Base-by-base conservation (phyloP, 2,329 filamentous ascomycete genomes). In the Aspergillus flavus region DNA sequence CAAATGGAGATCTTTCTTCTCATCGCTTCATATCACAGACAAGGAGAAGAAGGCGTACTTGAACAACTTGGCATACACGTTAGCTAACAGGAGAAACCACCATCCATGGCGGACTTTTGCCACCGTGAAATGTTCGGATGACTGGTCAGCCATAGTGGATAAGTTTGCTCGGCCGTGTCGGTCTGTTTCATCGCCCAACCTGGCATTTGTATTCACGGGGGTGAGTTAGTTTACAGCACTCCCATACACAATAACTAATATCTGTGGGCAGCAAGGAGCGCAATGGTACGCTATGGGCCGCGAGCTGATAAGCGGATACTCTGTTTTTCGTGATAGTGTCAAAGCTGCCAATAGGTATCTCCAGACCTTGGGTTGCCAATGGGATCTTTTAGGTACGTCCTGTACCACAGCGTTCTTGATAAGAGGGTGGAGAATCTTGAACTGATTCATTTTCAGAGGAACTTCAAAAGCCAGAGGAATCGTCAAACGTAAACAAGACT, bases 131-230 rank as follows among this genome's bases (percentile, higher is more conserved):
- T n/a, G 26, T 4, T 43, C 34, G 12, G 41, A 58, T 28, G 56
- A 58, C 28, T 58, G 56, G 56, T 21, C 36, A n/a, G 12, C 7
- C 9, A 21, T 58, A 14, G 41, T 23, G 28, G 56, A 58, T 16
- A 46, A 45, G 2, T 21, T 58, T 16, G 56, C 39, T 41, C 56
- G 36, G 2, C 36, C 56, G 32, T 46, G 6, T 43, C 56, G 34
- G 21, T 41, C 56, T 4, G 7, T 21, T 14, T 30, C 56, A 46
- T 23, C 56, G 16, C 58, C 58, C 12, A 43, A 26, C 11, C n/a
- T 61, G 21, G 59, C n/a, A 6, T 64, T 71, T 52, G 59, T 68
- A 4, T 72, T 72, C 53, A 72, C 69, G 4, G 71, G 69, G 12
- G 41, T 53, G 5, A 58, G 58, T 9, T 32, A 21, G 6, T 3